Conservation (phyloP, 148 eudicot genomes). For the Rhododendron molle region DNA sequence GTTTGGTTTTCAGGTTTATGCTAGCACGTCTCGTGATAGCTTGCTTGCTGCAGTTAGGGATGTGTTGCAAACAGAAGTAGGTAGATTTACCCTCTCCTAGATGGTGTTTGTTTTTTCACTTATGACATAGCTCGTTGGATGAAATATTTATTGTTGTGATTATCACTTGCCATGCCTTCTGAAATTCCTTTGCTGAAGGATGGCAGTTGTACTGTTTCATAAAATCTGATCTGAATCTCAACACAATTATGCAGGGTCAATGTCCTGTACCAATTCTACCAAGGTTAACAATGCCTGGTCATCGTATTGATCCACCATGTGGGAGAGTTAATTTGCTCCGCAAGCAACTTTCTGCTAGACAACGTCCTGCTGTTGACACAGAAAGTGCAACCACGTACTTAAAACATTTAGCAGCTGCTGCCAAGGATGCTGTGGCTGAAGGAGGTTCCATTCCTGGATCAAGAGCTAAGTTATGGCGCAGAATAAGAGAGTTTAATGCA, state of each 20-base stretch:
- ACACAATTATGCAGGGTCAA: conserved; percentile 61
- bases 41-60: conserved; percentile 95
- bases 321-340: conserved; percentile 61
- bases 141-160: not conserved
- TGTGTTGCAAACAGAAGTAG: conserved; percentile 91
- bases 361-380: conserved; percentile 48
- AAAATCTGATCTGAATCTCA: conserved; percentile 10
- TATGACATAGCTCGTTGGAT: not conserved
- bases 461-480: conserved; percentile 95
- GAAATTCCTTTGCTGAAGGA: conserved; percentile 6
- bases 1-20: conserved; percentile 69
- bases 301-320: conserved; percentile 96
- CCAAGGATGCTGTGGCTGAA: conserved; percentile 97
- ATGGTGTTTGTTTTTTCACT: conserved; percentile 12
- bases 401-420: conserved; percentile 90
- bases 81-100: conserved; percentile 43
- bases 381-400: conserved; percentile 79
- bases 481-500: conserved; percentile 97
- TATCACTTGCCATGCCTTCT: not conserved
- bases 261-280: conserved; percentile 86
- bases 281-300: conserved; percentile 96
- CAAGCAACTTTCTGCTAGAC: conserved; percentile 40
- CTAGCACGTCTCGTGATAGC: conserved; percentile 97
- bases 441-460: conserved; percentile 98
- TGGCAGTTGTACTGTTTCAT: not conserved